A percentile compares a stretch with the other conserved stretches of the same genome.
phyloP scores from a whole-genome alignment of 1,139 yeast genomes.

The Pneumocystis canis region DNA sequence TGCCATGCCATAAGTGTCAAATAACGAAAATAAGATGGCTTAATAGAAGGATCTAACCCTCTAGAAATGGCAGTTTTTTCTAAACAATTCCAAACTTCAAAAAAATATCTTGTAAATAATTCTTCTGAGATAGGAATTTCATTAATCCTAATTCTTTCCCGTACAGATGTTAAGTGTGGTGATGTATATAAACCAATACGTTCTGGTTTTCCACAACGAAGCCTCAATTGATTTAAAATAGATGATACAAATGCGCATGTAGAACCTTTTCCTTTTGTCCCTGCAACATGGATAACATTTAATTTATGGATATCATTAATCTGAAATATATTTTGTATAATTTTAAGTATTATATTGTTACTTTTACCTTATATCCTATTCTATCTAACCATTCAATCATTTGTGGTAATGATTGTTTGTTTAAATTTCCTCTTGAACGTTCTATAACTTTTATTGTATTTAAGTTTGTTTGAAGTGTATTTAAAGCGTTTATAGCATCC shows the following conservation, averaged over 20 bases:
- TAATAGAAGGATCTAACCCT: neutral
- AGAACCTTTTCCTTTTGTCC: constrained; percentile 97
- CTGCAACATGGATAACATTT: constrained; percentile 67
- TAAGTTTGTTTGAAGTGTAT: constrained; percentile 79
- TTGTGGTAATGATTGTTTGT: constrained; percentile 63
- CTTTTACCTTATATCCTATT: constrained; percentile 46
- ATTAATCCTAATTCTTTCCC: constrained; percentile 81
- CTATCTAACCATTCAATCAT: constrained; percentile 85
- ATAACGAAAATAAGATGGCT: neutral
- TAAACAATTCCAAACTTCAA: constrained; percentile 33
- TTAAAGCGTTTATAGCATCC: constrained; percentile 74
- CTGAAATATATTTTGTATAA: neutral
- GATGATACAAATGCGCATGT: constrained; percentile 90
- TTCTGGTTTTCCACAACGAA: constrained; percentile 30
- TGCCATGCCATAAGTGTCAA: constrained; percentile 70
- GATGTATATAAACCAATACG: constrained; percentile 82
- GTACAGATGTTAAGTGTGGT: constrained; percentile 84
- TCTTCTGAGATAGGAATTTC: constrained; percentile 51
- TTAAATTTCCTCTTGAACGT: constrained; percentile 53
- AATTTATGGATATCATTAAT: neutral
- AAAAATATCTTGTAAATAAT: constrained; percentile 69
- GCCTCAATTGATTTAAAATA: constrained; percentile 31
- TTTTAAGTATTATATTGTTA: neutral
- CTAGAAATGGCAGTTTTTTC: constrained; percentile 48
- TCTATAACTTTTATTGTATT: constrained; percentile 75